Base-by-base conservation (phyloP, 192 early-diverging fungal genomes). In the Umbelopsis ramanniana region DNA sequence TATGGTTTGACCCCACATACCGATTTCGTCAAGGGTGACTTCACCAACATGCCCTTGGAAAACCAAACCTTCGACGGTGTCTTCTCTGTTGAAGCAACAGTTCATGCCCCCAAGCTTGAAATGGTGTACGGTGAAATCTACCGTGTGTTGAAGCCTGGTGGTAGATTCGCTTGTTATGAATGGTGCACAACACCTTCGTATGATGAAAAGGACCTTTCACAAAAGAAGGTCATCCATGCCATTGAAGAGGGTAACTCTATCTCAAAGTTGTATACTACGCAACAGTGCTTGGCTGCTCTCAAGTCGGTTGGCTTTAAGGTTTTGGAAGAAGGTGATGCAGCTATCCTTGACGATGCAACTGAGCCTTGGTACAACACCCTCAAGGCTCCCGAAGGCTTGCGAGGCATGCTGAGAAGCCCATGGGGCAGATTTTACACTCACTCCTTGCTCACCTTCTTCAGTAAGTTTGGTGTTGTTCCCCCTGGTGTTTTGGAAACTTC, bases 161-260 rank as follows among this genome's bases (percentile, higher is more conserved):
- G 91, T 46, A 79, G 84, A 68, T 95, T 93, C 88, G 90, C 93
- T 29, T 89, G 88, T 78, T 97, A 96, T 81, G 95, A 97, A 82
- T 97, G 95, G 95, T 88, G 91, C 71, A 90, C 93, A 15, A 97
- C 95, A 21, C 88, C 89, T 47, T 84, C 89, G 72, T 97, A 92
- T 76, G 92, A 97, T 77, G 88, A 89, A 54, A 74, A 79, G 46
- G 88, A 95, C 79, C 82, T 85, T 24, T 79, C 73, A 37, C 92
- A 94, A 78, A 87, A 86, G 74, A 86, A 82, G 68, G 86, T 96
- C 37, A 88, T 94, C 54, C 87, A 89, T 70, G 94, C 87, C 24
- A 88, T 96, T 63, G 95, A 97, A 81, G 88, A 94, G 47, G 94
- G 94, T 45, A 93, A 95, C 72, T 93, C 92, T 0, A 93, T 95